phyloP scores from a whole-genome alignment of 768 basidiomycete genomes.

The Tulasnella sp. region DNA sequence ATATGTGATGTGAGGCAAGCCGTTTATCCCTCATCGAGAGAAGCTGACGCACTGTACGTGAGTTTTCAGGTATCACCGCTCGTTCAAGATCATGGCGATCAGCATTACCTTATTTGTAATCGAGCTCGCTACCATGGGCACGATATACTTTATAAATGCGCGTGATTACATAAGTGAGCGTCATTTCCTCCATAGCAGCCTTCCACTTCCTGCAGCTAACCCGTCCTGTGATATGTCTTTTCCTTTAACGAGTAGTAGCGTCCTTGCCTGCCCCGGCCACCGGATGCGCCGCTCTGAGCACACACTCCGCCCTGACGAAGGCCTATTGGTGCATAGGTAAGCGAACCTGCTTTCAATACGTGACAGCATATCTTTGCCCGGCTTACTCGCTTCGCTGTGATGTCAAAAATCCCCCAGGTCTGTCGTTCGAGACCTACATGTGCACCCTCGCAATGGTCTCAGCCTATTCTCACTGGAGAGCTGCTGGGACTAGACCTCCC shows the following conservation, averaged over 20 bases:
- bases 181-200: background rate
- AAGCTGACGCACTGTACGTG: background rate
- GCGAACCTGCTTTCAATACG: too few species aligned
- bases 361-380: too few species aligned
- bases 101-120: background rate
- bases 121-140: background rate
- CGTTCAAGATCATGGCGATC: background rate
- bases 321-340: too few species aligned
- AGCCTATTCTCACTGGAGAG: background rate
- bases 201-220: background rate
- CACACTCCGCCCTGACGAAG: too few species aligned
- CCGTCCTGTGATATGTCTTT: too few species aligned
- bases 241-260: too few species aligned
- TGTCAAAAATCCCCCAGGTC: background rate
- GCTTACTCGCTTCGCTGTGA: too few species aligned
- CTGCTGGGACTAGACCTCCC: background rate
- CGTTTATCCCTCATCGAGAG: background rate
- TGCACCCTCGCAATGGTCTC: background rate
- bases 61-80: background rate
- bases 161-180: background rate
- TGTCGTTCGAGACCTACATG: background rate
- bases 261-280: too few species aligned
- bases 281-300: too few species aligned
- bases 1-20: too few species aligned
- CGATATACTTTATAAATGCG: background rate